Conservation (phyloP, 305 asterid genomes). For the Lippia alba region DNA sequence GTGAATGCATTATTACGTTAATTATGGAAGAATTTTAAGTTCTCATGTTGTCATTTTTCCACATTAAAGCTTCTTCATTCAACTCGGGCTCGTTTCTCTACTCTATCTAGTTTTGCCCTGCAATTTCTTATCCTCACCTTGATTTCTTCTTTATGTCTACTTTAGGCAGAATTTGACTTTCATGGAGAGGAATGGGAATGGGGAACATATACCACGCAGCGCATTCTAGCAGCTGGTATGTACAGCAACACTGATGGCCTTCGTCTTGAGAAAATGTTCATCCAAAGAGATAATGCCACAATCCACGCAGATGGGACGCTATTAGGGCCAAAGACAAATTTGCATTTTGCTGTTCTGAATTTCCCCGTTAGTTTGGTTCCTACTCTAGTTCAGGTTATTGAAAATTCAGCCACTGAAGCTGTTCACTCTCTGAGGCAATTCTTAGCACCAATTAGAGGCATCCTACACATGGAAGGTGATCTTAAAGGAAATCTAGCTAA, state of each 20-base stretch:
- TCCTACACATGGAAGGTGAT: conserved; percentile 99
- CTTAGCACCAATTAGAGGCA: conserved; percentile 91
- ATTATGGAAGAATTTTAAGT: neutral
- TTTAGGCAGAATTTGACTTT: conserved; percentile 94
- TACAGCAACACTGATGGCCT: conserved; percentile 96
- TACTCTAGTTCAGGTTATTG: conserved; percentile 89
- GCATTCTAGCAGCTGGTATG: conserved; percentile 95
- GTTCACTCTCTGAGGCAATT: conserved; percentile 91
- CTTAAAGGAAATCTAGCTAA: conserved; percentile 95
- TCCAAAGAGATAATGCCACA: conserved; percentile 98
- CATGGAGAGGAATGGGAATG: conserved; percentile 99
- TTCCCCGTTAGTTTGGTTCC: conserved; percentile 97
- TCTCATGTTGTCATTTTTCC: too few relatives aligned
- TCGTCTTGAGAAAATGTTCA: conserved; percentile 97
- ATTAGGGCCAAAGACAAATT: conserved; percentile 90
- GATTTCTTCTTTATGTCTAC: conserved; percentile 30
- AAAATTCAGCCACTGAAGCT: conserved; percentile 91
- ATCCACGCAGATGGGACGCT: conserved; percentile 98
- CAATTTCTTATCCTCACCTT: conserved; percentile 20
- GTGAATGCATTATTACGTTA: conserved; percentile 1
- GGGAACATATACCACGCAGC: conserved; percentile 96
- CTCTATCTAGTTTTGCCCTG: conserved; percentile 16
- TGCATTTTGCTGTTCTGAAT: conserved; percentile 96
- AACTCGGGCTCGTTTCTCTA: conserved; percentile 13
- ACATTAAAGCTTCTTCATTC: too few relatives aligned